Evolutionary conservation across 805 yeast genomes (phyloP).

Genomic region (Debaryomyces prosopidis): DNA sequence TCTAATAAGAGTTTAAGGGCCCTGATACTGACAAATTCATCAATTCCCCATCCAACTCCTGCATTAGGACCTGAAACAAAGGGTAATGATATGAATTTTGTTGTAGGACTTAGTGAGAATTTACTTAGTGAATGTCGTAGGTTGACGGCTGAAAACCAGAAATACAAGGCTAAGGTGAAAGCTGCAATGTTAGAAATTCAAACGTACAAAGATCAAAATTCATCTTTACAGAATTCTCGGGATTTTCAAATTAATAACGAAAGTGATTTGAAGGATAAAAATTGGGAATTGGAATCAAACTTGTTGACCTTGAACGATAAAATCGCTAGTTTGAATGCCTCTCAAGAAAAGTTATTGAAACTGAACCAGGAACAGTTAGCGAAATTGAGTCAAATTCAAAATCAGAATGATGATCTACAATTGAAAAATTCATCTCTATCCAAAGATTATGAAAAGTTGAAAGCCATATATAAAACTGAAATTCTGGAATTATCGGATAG

Average conservation of each 20-base stretch:
- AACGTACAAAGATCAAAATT: conserved; percentile 33
- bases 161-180: conserved; percentile 43
- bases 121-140: conserved; percentile 69
- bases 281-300: conserved; percentile 65
- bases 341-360: conserved; percentile 39
- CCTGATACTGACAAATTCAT: conserved; percentile 7
- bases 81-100: conserved; percentile 68
- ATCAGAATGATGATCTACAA: conserved; percentile 51
- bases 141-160: conserved; percentile 62
- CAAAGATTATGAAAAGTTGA: conserved; percentile 37
- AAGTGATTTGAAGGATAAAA: conserved; percentile 54
- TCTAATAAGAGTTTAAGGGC: conserved; percentile 2
- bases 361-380: conserved; percentile 32
- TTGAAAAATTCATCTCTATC: conserved; percentile 40
- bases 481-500: conserved; percentile 49
- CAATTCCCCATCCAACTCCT: conserved; percentile 25
- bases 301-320: conserved; percentile 46
- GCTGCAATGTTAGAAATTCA: conserved; percentile 44
- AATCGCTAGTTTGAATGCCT: conserved; percentile 37
- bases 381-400: conserved; percentile 30
- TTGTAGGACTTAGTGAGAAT: conserved; percentile 73
- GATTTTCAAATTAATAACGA: conserved; percentile 42
- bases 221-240: conserved; percentile 34
- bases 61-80: conserved; percentile 43
- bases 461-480: conserved; percentile 39